Evolutionary conservation across 305 asterid species (phyloP).

Genomic region (Fraxinus baroniana): DNA sequence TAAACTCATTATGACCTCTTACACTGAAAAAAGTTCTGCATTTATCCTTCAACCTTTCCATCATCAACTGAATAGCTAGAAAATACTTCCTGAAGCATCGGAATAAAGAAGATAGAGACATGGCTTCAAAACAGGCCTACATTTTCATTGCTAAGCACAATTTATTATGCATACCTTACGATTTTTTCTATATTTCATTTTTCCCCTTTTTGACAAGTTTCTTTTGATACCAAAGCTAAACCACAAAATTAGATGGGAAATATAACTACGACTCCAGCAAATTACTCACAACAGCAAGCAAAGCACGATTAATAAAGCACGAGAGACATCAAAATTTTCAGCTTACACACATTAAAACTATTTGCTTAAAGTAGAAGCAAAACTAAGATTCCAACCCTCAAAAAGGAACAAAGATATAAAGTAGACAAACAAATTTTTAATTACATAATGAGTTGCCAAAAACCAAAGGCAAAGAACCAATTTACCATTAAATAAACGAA

Average conservation of each 20-base stretch:
- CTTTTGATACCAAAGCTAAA: slow-evolving; percentile 27
- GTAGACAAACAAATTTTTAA: slow-evolving; percentile 20
- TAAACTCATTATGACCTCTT: slow-evolving; percentile 37
- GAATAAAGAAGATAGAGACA: slow-evolving; percentile 34
- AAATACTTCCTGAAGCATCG: slow-evolving; percentile 34
- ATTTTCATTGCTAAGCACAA: slow-evolving; percentile 37
- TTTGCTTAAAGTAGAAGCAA: slow-evolving; percentile 69
- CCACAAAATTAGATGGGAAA: slow-evolving; percentile 22
- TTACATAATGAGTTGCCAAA: slow-evolving; percentile 16
- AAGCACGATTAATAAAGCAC: slow-evolving; percentile 26
- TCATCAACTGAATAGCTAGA: slow-evolving; percentile 30
- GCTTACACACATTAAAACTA: slow-evolving; percentile 24
- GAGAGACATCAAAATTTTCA: slow-evolving; percentile 26
- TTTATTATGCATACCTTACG: slow-evolving; percentile 28
- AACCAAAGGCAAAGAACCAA: slow-evolving; percentile 23
- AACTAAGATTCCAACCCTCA: slow-evolving; percentile 46
- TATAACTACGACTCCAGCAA: slow-evolving; percentile 20
- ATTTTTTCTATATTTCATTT: slow-evolving; percentile 3
- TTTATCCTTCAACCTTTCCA: slow-evolving; percentile 46
- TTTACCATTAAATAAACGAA: slow-evolving; percentile 10
- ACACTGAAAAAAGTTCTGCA: slow-evolving; percentile 39
- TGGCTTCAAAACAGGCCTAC: slow-evolving; percentile 38
- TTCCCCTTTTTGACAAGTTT: not conserved
- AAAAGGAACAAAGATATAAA: slow-evolving; percentile 33
- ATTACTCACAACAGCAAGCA: slow-evolving; percentile 26